A percentile compares a stretch with the other conserved stretches of the same genome.
These are phyloP conservation scores for Termitomyces sp. DNA, from an alignment of 768 basidiomycete genomes.

Conservation along the genomic window DNA sequence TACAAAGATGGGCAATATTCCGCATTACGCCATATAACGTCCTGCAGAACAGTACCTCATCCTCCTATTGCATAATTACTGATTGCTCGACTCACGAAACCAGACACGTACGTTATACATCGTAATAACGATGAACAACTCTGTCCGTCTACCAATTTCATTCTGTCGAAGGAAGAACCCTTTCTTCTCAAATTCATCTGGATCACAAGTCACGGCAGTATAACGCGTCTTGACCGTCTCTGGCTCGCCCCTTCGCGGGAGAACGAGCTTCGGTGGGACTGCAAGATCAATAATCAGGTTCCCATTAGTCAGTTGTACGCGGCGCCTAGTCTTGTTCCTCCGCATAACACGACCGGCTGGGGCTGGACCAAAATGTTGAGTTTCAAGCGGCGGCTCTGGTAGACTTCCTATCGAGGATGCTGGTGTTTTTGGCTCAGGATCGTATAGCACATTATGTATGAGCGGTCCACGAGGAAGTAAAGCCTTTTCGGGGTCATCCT, in stretches of 20 bases:
- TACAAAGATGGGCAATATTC: slow-evolving; percentile 75
- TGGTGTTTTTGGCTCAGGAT: slow-evolving; percentile 37
- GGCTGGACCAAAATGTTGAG: slow-evolving; percentile 84
- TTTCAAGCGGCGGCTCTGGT: slow-evolving; percentile 52
- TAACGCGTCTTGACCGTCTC: slow-evolving; percentile 74
- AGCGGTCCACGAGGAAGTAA: slow-evolving; percentile 19
- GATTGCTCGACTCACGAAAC: neutral
- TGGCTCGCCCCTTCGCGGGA: slow-evolving; percentile 63
- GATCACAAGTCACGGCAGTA: slow-evolving; percentile 91
- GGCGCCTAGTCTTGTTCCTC: slow-evolving; percentile 70
- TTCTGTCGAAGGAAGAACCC: slow-evolving; percentile 86
- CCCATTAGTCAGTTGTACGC: slow-evolving; percentile 80
- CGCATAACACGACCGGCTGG: slow-evolving; percentile 74
- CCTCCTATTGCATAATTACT: slow-evolving; percentile 45
- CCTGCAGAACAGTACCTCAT: slow-evolving; percentile 86
- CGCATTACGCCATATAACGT: slow-evolving; percentile 95
- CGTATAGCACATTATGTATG: slow-evolving; percentile 29
- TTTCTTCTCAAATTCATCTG: slow-evolving; percentile 82
- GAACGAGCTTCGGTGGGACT: slow-evolving; percentile 78
- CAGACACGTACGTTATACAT: slow-evolving; percentile 81
- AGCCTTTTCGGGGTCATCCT: slow-evolving; percentile 36
- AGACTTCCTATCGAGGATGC: slow-evolving; percentile 33
- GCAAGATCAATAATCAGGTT: slow-evolving; percentile 82
- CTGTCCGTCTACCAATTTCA: slow-evolving; percentile 72
- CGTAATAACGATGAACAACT: slow-evolving; percentile 90